phyloP scores from a whole-genome alignment of 805 yeast species.

The Torulaspora gathmanii region DNA sequence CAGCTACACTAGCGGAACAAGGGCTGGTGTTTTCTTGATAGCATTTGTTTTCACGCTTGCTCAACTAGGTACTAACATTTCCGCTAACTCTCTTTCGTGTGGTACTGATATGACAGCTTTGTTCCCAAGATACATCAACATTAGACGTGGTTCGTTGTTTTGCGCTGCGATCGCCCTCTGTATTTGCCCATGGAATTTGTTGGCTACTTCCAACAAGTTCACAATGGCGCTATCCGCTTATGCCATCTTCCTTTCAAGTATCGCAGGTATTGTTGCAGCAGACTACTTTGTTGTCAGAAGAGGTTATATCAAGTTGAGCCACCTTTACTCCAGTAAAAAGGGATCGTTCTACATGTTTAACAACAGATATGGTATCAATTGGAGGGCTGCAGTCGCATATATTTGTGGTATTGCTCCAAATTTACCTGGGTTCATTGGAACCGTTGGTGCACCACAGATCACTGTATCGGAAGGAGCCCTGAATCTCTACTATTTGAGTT shows the following conservation, averaged over 20 bases:
- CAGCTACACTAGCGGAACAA: constrained; percentile 44
- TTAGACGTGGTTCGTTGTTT: constrained; percentile 57
- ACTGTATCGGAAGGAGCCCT: constrained; percentile 71
- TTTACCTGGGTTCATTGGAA: constrained; percentile 38
- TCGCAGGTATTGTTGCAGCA: constrained; percentile 61
- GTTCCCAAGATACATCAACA: constrained; percentile 54
- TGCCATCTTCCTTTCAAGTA: constrained; percentile 71
- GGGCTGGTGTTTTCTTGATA: constrained; percentile 70
- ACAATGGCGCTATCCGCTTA: constrained; percentile 73
- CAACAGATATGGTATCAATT: constrained; percentile 58
- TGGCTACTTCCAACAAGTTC: constrained; percentile 59
- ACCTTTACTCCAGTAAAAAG: constrained; percentile 48
- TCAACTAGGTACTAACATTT: constrained; percentile 72
- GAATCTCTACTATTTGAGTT: constrained; percentile 62
- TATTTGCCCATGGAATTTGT: constrained; percentile 76
- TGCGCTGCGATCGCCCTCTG: constrained; percentile 64
- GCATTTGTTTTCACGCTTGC: constrained; percentile 61
- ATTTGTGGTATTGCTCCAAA: constrained; percentile 38
- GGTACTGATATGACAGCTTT: constrained; percentile 55
- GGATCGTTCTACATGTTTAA: constrained; percentile 48
- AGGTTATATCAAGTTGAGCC: constrained; percentile 58
- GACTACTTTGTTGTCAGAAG: constrained; percentile 64
- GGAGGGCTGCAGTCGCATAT: constrained; percentile 74
- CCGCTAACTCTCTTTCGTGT: constrained; percentile 58
- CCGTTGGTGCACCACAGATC: constrained; percentile 52